Evolutionary conservation across 257 asterid species (phyloP), one percentile per base, ranked within the genome.

Genomic region (Jaltomata sinuosa): DNA sequence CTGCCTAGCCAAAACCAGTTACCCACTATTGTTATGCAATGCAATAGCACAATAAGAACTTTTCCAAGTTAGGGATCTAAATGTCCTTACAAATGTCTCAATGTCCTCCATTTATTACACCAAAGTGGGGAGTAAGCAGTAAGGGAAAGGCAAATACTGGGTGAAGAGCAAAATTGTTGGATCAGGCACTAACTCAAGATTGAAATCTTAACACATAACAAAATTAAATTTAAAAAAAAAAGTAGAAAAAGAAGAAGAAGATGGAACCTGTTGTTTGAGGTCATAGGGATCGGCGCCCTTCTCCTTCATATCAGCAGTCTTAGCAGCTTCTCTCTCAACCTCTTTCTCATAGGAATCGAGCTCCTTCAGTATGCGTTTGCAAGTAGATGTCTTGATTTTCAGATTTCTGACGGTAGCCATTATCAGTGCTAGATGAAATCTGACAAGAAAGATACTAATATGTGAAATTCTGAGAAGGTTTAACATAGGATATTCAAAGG

Each of bases 301-400:
- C 55, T 93, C 88, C 91, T 94, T 96, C 98, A 93, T 96, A 52
- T 94, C 94, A 82, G 95, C 93, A 38, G 97, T 93, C 87, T 96
- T 94, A 31, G 93, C 93, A 57, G 98, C 92, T 87, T 94, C 99
- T 59, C 89, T 88, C 86, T 94, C 94, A 31, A 92, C 96, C 91
- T 95, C 99, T 86, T 91, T 89, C 94, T 95, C 96, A 85, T 95
- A 95, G 18, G 96, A 93, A 81, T 91, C 91, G 11, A 94, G 96
- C 90, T 93, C 99, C 90, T 95, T 93, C 87, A 88, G 90, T 84
- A 94, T 88, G 84, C 97, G 87, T 88, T 90, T 93, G 91, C 97
- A 92, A 25, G 94, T 92, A n/a, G 98, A 93, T 68, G 96, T 89
- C 93, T 93, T 95, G 76, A 95, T 93, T 94, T 95, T 94, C 94